phyloP scores from a whole-genome alignment of 23 red algal genomes.

The Gracilaria vermiculophylla region DNA sequence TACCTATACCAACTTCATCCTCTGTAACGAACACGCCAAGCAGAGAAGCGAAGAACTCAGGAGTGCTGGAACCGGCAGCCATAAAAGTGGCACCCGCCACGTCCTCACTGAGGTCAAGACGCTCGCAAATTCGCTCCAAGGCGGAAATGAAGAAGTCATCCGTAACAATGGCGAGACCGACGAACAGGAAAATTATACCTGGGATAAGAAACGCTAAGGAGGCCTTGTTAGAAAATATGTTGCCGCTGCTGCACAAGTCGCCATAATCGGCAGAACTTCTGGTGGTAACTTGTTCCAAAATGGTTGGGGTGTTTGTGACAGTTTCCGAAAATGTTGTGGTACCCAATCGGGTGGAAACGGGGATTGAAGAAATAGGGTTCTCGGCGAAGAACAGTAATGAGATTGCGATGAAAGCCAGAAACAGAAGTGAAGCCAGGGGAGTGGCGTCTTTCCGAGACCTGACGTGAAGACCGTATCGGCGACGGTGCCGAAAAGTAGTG shows the following conservation, averaged over 20 bases:
- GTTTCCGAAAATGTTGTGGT: not conserved
- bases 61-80: slow-evolving; percentile 67
- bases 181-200: slow-evolving; percentile 39
- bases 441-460: slow-evolving; percentile 15
- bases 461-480: not conserved
- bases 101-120: slow-evolving; percentile 58
- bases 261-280: slow-evolving; percentile 25
- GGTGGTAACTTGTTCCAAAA: not conserved
- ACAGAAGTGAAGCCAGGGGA: slow-evolving; percentile 28
- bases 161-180: slow-evolving; percentile 72
- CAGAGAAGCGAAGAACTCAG: slow-evolving; percentile 76
- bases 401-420: not conserved
- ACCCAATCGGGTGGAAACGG: not conserved
- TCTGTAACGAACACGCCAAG: slow-evolving; percentile 69
- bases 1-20: slow-evolving; percentile 76
- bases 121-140: slow-evolving; percentile 71
- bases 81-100: slow-evolving; percentile 75
- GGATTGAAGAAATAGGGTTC: not conserved
- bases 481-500: not conserved
- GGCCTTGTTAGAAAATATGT: slow-evolving; percentile 9
- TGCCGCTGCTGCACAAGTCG: slow-evolving; percentile 31
- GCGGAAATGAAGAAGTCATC: slow-evolving; percentile 78
- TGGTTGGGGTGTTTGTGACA: not conserved
- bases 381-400: not conserved
- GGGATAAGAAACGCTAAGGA: slow-evolving; percentile 58